Base-by-base conservation (phyloP, 306 rosid genomes). In the Quercus alba region DNA sequence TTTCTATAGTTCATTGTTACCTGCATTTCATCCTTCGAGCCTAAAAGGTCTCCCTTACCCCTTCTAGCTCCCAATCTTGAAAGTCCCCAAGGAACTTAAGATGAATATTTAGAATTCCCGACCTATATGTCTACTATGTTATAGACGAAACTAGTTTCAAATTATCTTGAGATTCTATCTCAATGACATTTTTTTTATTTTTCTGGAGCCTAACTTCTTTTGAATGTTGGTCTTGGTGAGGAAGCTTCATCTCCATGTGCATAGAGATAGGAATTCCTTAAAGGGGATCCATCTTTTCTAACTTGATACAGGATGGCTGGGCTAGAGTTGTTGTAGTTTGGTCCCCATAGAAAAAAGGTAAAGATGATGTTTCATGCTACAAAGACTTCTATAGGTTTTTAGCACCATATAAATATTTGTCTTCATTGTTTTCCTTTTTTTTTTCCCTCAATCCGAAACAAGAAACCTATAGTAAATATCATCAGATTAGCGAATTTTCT, bases 61-160 rank as follows among this genome's bases (percentile, higher is more conserved):
- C 44, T 38, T 38, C 44, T 38, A 6, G 44, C 44, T 38, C 44
- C 44, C 44, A 38, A 6, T 38, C 44, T 38, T 38, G 44, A 6
- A 38, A 38, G 44, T 38, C 8, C 41, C 41, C 8, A 35, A 35
- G 41, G 41, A 35, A 35, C 41, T 35, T 35, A n/a, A 59, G 51
- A 67, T 78, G 73, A 28, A 69, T 70, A 76, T 74, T 21, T 75
- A 19, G 77, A 71, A 61, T 54, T n/a, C 72, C 59, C 35, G 2
- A 38, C 44, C 44, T 38, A 6, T 38, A 38, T 38, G 9, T 38
- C 44, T 38, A 1, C 10, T 38, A 2, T 38, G 44, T 38, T 38
- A 8, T 46, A 12, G 15, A 46, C 15, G 52, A 8, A 8, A 46
- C 52, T 46, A 8, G 15, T 46, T 12, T 46, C 14, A 12, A 46